Evolutionary conservation across 2,329 filamentous ascomycete species (phyloP).

Genomic region (Fusarium sp.): DNA sequence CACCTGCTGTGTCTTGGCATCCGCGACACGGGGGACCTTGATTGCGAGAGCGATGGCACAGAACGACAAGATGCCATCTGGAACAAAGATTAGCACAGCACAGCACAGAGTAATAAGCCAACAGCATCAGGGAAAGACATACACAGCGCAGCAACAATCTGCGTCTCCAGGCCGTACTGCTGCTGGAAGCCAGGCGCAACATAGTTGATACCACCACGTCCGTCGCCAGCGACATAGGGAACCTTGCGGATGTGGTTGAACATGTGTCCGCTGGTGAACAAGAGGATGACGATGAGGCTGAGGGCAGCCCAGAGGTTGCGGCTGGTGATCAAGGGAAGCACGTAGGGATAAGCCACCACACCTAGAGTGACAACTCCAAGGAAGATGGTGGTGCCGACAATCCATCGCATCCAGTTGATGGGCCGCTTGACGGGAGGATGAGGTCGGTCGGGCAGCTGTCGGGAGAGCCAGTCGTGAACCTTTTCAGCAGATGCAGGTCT

Average conservation of each 20-base stretch:
- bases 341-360: slow-evolving; percentile 78
- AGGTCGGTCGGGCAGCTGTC: slow-evolving; percentile 80
- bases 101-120: neutral
- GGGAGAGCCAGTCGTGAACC: slow-evolving; percentile 80
- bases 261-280: slow-evolving; percentile 98
- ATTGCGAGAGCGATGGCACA: slow-evolving; percentile 89
- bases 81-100: neutral
- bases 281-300: slow-evolving; percentile 86
- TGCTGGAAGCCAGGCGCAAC: slow-evolving; percentile 93
- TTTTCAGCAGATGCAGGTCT: slow-evolving; percentile 81
- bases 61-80: slow-evolving; percentile 81
- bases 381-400: slow-evolving; percentile 73
- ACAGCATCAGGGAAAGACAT: slow-evolving; percentile 53
- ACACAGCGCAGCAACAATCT: slow-evolving; percentile 95
- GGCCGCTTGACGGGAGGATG: slow-evolving; percentile 84
- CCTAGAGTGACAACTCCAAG: slow-evolving; percentile 76
- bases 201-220: slow-evolving; percentile 86
- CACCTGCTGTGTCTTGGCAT: slow-evolving; percentile 80
- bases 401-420: slow-evolving; percentile 84
- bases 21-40: slow-evolving; percentile 89
- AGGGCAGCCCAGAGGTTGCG: slow-evolving; percentile 94
- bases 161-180: slow-evolving; percentile 93
- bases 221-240: slow-evolving; percentile 88
- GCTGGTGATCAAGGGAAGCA: slow-evolving; percentile 85
- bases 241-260: slow-evolving; percentile 98